These are phyloP conservation scores for Akanthomyces lecanii DNA, from an alignment of 2,329 filamentous ascomycete species.

Conservation along the genomic window DNA sequence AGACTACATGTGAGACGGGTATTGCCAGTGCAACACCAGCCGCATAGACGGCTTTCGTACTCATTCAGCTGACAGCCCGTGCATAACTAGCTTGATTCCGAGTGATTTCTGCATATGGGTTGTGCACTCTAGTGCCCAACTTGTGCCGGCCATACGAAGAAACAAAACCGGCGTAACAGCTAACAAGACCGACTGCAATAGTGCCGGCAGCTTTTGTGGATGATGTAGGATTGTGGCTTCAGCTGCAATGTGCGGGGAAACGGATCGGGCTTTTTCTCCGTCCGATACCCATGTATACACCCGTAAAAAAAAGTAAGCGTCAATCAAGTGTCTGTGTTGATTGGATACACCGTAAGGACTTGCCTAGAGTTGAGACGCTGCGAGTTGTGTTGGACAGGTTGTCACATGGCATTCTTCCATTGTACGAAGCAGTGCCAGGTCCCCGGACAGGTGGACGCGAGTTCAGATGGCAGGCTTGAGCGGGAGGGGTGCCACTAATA, in stretches of 20 bases:
- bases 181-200: background rate
- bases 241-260: background rate
- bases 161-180: background rate
- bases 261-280: background rate
- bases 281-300: too few species aligned
- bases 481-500: too few species aligned
- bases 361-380: too few species aligned
- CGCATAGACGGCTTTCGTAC: background rate
- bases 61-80: background rate
- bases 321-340: too few species aligned
- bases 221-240: background rate
- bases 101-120: too few species aligned
- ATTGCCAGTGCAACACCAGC: background rate
- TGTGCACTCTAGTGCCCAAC: background rate
- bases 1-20: background rate
- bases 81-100: slow-evolving; percentile 1
- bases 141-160: background rate
- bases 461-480: too few species aligned
- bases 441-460: too few species aligned
- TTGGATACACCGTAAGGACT: too few species aligned
- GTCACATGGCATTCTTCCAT: too few species aligned
- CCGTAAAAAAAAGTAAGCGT: too few species aligned
- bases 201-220: background rate
- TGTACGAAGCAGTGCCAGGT: too few species aligned
- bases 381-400: too few species aligned